phyloP scores from a whole-genome alignment of 306 rosid genomes.

The Echinosophora koreensis region DNA sequence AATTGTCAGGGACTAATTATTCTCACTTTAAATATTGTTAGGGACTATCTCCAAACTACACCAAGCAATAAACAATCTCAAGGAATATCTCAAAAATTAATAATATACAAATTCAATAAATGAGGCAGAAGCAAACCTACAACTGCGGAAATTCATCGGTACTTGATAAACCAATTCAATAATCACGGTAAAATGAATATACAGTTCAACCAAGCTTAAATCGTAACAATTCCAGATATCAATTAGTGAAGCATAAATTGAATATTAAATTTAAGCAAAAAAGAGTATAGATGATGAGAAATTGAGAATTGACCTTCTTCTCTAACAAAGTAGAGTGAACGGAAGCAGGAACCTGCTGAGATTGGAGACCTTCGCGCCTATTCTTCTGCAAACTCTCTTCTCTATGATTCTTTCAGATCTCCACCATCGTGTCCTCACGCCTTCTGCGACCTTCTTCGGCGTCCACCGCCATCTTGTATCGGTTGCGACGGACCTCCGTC shows the following conservation, averaged over 20 bases:
- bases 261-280: too few relatives aligned
- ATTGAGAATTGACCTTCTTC: conserved; percentile 52
- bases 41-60: too few relatives aligned
- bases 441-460: conserved; percentile 99
- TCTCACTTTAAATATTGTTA: too few relatives aligned
- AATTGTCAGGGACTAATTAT: too few relatives aligned
- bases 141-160: conserved; percentile 67
- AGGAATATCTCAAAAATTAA: not conserved
- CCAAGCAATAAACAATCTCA: conserved; percentile 18
- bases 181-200: not conserved
- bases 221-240: not conserved
- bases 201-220: not conserved
- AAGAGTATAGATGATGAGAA: not conserved
- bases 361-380: conserved; percentile 90
- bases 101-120: not conserved
- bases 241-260: not conserved
- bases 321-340: conserved; percentile 47
- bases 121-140: conserved; percentile 64
- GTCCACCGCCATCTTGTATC: conserved; percentile 97
- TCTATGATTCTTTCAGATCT: conserved; percentile 97
- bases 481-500: conserved; percentile 93
- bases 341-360: conserved; percentile 64
- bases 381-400: conserved; percentile 96
- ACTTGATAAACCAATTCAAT: not conserved
- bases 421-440: conserved; percentile 95